Conservation (phyloP, 306 rosid genomes). For the Vigna nakashimae region DNA sequence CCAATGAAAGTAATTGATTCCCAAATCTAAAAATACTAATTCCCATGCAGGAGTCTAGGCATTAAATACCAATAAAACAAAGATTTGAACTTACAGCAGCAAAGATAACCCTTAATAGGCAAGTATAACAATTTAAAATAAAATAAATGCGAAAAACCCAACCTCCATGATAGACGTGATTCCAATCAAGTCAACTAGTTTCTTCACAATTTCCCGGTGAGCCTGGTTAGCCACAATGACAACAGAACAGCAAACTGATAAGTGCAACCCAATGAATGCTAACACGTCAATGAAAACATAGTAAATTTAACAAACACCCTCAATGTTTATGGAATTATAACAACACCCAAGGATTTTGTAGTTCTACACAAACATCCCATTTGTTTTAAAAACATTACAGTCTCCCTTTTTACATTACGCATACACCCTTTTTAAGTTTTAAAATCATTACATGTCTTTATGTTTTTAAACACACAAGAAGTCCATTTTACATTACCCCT, state of each 20-base stretch:
- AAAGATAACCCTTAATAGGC: constrained; percentile 10
- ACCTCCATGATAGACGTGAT: constrained; percentile 99
- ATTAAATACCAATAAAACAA: constrained; percentile 22
- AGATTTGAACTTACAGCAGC: constrained; percentile 33
- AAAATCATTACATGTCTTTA: no score
- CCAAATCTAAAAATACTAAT: neutral
- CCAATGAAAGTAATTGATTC: neutral
- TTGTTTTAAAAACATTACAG: no score
- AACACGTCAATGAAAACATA: neutral
- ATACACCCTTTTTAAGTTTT: no score
- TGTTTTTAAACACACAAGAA: no score
- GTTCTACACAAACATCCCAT: no score
- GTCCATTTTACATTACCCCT: no score
- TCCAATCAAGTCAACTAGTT: constrained; percentile 96
- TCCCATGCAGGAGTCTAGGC: neutral
- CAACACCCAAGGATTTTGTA: no score
- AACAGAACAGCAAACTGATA: constrained; percentile 40
- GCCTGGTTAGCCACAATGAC: constrained; percentile 59
- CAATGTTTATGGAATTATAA: no score
- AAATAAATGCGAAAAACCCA: constrained; percentile 49
- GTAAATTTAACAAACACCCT: no score
- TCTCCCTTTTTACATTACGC: no score
- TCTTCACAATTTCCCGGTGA: constrained; percentile 81
- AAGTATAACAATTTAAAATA: constrained; percentile 41
- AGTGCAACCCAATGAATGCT: constrained; percentile 22